Evolutionary conservation across 2,329 filamentous ascomycete species (phyloP), one percentile per base, ranked within the genome.

Genomic region (Aschersonia sp.): DNA sequence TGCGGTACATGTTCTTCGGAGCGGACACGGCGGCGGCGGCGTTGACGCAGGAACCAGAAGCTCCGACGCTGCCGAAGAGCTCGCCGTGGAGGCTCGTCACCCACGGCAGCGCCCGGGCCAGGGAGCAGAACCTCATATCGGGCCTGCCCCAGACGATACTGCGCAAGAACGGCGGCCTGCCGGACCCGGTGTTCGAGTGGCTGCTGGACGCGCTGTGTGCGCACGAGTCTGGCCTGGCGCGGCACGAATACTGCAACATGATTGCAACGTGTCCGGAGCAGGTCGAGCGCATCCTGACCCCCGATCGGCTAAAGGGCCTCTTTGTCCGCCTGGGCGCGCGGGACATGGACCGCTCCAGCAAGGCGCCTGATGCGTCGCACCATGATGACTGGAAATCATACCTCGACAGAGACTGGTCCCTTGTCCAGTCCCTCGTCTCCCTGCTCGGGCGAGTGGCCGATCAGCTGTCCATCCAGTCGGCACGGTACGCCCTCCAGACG

Each of bases 121-220:
- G 81, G 45, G 67, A 76, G 47, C 74, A 79, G 53, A 68, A 76
- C 39, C 74, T 87, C 47, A 62, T 77, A 30, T 79, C 77, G 22
- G 83, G 83, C 2, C 64, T 83, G 48, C 70, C 80, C 1, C 71
- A 76, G 48, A 71, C 76, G 43, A 65, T 81, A 11, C 45, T 65
- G 4, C 47, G 44, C 5, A 58, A 58, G 43, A 53, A 49, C 1
- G 54, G 55, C 10, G 53, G 51, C 7, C 58, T 87, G 10, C 77
- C 83, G 0, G 76, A 85, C 50, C 73, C 82, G 47, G 57, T 87
- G 1, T 71, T 86, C 45, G 55, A 72, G 12, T 89, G 84, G 84
- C 66, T 87, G 4, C 57, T 84, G 5, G 64, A 75, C 45, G 73
- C 81, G 63, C 65, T 81, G 29, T 76, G 73, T 47, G 58, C 66